phyloP scores from a whole-genome alignment of 2,329 filamentous ascomycete species.

The Blastomyces gilchristii region DNA sequence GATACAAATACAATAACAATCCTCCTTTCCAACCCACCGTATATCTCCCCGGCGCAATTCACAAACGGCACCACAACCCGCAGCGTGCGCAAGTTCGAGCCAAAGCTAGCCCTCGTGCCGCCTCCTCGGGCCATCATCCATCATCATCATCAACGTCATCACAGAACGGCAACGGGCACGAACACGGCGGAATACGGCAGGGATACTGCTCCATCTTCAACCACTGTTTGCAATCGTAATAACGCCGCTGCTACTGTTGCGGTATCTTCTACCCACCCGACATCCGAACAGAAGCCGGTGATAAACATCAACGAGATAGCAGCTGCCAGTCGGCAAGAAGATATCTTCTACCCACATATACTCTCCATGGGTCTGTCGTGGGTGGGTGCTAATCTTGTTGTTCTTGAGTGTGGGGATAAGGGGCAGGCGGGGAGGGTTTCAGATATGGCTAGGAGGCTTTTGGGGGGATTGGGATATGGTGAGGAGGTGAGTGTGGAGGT shows the following conservation, averaged over 20 bases:
- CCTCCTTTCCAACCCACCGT: slow-evolving; percentile 81
- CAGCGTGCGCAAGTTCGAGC: slow-evolving; percentile 75
- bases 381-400: slow-evolving; percentile 21
- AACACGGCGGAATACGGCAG: background rate
- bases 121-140: slow-evolving; percentile 22
- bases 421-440: slow-evolving; percentile 26
- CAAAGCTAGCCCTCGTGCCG: slow-evolving; percentile 65
- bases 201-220: background rate
- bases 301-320: background rate
- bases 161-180: background rate
- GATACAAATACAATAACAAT: slow-evolving; percentile 31
- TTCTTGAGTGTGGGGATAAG: slow-evolving; percentile 31
- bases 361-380: slow-evolving; percentile 19
- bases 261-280: background rate
- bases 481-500: slow-evolving; percentile 9
- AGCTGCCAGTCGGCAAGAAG: slow-evolving; percentile 17
- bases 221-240: no score
- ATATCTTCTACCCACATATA: slow-evolving; percentile 30
- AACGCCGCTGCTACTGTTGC: no score
- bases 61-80: slow-evolving; percentile 49
- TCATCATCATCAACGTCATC: background rate
- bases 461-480: background rate
- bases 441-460: slow-evolving; percentile 7
- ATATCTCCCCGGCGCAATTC: slow-evolving; percentile 62
- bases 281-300: background rate